Evolutionary conservation across 306 rosid species (phyloP).

Genomic region (Cucurbita maxima): DNA sequence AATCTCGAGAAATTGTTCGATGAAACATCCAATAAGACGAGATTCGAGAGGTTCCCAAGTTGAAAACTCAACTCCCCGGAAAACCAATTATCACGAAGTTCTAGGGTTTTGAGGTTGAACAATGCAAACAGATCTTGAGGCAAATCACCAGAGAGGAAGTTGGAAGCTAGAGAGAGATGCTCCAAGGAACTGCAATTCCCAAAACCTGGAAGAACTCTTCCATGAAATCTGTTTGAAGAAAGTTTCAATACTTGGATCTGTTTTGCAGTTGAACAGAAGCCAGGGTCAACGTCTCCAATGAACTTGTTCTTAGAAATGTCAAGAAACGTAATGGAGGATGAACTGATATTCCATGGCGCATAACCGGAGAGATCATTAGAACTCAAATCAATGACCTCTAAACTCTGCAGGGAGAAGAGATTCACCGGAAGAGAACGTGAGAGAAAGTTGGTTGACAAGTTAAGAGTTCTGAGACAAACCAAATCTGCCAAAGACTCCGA

Average conservation of each 20-base stretch:
- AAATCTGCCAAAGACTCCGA: constrained; percentile 21
- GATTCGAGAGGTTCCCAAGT: constrained; percentile 26
- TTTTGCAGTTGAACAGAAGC: constrained; percentile 13
- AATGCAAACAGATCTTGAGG: constrained; percentile 19
- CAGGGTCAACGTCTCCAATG: constrained; percentile 19
- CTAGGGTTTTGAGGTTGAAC: constrained; percentile 4
- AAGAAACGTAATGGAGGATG: constrained; percentile 17
- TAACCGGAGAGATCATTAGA: constrained; percentile 18
- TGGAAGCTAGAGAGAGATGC: constrained; percentile 15
- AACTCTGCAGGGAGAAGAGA: constrained; percentile 16
- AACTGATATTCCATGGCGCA: constrained; percentile 6
- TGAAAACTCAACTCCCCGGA: constrained; percentile 20
- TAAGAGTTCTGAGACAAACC: constrained; percentile 24
- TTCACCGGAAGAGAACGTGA: constrained; percentile 14
- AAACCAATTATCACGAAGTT: constrained; percentile 20
- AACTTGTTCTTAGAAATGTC: constrained; percentile 24
- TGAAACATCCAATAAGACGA: constrained; percentile 22
- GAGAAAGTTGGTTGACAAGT: constrained; percentile 28
- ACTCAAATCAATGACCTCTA: constrained; percentile 25
- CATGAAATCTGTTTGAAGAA: constrained; percentile 21
- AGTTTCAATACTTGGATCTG: constrained; percentile 17
- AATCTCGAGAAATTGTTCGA: constrained; percentile 17
- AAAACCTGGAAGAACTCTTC: constrained; percentile 18
- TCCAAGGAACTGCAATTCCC: constrained; percentile 24
- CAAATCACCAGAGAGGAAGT: constrained; percentile 17